Base-by-base conservation (phyloP, 805 yeast species). In the Wickerhamomyces xylosicus region DNA sequence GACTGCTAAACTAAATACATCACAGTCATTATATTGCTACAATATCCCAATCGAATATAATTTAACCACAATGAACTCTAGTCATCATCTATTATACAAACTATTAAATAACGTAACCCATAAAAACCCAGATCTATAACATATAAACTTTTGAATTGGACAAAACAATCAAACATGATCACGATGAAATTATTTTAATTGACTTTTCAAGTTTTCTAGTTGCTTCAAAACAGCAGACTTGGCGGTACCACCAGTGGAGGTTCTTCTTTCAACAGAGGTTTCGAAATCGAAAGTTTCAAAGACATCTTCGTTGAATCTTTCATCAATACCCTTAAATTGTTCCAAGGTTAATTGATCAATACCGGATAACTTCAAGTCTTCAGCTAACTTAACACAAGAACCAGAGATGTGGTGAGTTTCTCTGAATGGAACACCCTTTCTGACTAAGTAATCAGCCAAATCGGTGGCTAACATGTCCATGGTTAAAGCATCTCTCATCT, bases 391-490 rank as follows among this genome's bases (percentile, higher is more conserved):
- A 35, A 92, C 99, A 66, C 97, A 92, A 62, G 87, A 95, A 41
- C 99, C 99, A 6, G 97, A 86, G 45, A 92, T 92, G 62, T 92
- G 97, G 66, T 92, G 99, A 1, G 98, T 92, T 65, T 92, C 97
- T 69, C 99, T 85, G 68, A 92, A 92, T 41, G 98, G 98, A 48
- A 92, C 98, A 44, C 98, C 98, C 62, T 82, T 89, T 67, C 96
- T 81, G 37, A 92, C 99, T 48, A 92, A 71, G 61, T 92, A 92
- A 61, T 92, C 99, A 32, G 99, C 99, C 51, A 92, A 72, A 60
- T 92, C 99, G 25, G 99, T 92, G 17, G 98, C 98, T 52, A 92
- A 74, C 98, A 92, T 92, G 63, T 92, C 98, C 95, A 90, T 90
- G 21, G 97, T 89, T 53, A 92, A 73, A 0, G 97, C 90, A 34